phyloP scores from a whole-genome alignment of 768 basidiomycete species.

The Multifurca ochricompacta region DNA sequence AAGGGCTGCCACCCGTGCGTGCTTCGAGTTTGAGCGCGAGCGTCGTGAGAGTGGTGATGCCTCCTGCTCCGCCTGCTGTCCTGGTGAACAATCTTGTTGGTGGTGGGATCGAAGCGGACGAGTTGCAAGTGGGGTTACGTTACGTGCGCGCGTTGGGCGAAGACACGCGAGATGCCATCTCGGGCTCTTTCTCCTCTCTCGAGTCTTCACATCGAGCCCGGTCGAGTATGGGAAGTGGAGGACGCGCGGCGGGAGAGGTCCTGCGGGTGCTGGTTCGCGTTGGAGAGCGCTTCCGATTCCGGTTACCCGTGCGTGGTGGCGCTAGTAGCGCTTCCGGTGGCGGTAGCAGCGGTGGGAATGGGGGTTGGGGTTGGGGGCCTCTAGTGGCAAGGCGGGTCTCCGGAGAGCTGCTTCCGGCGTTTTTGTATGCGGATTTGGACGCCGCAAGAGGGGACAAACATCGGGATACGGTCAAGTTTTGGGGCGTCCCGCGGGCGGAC shows the following conservation, averaged over 20 bases:
- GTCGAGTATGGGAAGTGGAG: conserved; percentile 14
- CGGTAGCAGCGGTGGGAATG: too few relatives aligned
- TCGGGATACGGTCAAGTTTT: conserved; percentile 20
- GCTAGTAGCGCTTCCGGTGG: neutral
- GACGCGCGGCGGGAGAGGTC: conserved; percentile 2
- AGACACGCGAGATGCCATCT: conserved; percentile 35
- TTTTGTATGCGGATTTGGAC: conserved; percentile 20
- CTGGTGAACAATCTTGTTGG: too few relatives aligned
- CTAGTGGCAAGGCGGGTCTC: conserved; percentile 12
- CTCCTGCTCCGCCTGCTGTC: neutral
- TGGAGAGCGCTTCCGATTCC: conserved; percentile 21
- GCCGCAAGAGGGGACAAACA: conserved; percentile 13
- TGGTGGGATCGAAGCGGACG: conserved; percentile 43
- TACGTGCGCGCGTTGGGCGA: conserved; percentile 65
- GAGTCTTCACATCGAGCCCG: conserved; percentile 48
- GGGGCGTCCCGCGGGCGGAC: conserved; percentile 20
- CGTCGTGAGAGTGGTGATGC: conserved; percentile 34
- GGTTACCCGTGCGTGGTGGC: conserved; percentile 15
- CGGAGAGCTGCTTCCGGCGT: conserved; percentile 16
- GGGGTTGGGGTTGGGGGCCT: too few relatives aligned
- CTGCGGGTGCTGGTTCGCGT: conserved; percentile 20
- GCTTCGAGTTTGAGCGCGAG: conserved; percentile 60
- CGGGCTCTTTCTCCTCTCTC: conserved; percentile 52
- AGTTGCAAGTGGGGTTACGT: conserved; percentile 58
- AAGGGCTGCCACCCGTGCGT: conserved; percentile 26